These are phyloP conservation scores for Voacanga thouarsii DNA, from an alignment of 257 asterid species.

Conservation along the genomic window DNA sequence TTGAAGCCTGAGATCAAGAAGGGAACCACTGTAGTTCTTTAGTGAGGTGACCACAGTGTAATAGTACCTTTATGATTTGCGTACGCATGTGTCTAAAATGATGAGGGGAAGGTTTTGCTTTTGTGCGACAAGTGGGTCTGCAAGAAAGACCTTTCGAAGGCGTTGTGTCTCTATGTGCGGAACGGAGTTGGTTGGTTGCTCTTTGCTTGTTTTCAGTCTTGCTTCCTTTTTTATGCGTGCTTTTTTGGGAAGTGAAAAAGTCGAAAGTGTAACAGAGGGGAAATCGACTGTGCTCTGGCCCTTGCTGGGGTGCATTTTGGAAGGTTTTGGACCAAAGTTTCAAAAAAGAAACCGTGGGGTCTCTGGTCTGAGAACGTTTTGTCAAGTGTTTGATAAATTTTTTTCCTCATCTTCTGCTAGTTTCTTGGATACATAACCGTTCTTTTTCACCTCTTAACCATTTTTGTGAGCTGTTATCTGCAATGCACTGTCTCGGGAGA, in stretches of 20 bases:
- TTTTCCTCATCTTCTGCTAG: background rate
- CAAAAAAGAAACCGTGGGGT: slow-evolving; percentile 1
- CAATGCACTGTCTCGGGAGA: background rate
- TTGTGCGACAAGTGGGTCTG: slow-evolving; percentile 13
- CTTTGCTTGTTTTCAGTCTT: slow-evolving; percentile 7
- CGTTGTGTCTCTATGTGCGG: slow-evolving; percentile 4
- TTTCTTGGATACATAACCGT: background rate
- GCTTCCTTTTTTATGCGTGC: background rate
- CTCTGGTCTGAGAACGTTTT: background rate
- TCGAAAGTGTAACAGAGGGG: background rate
- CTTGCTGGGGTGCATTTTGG: slow-evolving; percentile 4
- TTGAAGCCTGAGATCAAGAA: background rate
- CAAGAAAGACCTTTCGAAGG: background rate
- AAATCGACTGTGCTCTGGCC: slow-evolving; percentile 6
- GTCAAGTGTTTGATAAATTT: slow-evolving; percentile 5
- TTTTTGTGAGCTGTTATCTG: background rate
- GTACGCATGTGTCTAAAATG: slow-evolving; percentile 6
- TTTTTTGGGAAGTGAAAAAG: slow-evolving; percentile 18
- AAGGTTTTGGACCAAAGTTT: slow-evolving; percentile 12
- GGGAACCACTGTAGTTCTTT: too few relatives aligned
- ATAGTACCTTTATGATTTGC: background rate
- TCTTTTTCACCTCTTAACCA: background rate
- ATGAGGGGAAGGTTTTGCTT: background rate
- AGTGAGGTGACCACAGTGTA: background rate
- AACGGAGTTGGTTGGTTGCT: background rate